phyloP scores from a whole-genome alignment of 108 stramenopile genomes.

The Pseudonitzschia delicatissima region DNA sequence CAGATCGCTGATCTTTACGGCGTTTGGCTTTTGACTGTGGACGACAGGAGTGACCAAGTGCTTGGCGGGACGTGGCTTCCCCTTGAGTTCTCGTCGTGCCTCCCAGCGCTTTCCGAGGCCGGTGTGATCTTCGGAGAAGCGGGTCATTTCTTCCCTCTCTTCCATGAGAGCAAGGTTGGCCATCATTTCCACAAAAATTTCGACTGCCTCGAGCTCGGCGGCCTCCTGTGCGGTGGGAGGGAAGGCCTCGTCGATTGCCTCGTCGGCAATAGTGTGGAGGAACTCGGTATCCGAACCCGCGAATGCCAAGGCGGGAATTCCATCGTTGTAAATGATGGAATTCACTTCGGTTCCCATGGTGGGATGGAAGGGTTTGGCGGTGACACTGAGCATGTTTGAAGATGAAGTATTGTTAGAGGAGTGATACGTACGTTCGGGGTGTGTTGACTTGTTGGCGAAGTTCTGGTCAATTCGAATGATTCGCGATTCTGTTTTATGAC shows the following conservation, averaged over 20 bases:
- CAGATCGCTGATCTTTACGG: conserved; percentile 12
- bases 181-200: conserved; percentile 47
- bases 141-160: conserved; percentile 46
- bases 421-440: neutral
- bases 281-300: conserved; percentile 26
- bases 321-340: conserved; percentile 34
- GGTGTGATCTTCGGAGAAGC: conserved; percentile 14
- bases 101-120: conserved; percentile 53
- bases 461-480: too few relatives aligned
- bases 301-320: conserved; percentile 18
- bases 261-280: conserved; percentile 42
- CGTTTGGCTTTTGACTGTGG: conserved; percentile 15
- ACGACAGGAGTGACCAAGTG: conserved; percentile 15
- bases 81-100: conserved; percentile 40
- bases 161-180: conserved; percentile 39
- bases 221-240: conserved; percentile 53
- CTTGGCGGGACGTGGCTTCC: conserved; percentile 30
- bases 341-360: conserved; percentile 26
- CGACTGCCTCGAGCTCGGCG: conserved; percentile 53
- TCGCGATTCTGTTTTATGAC: too few relatives aligned
- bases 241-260: conserved; percentile 50
- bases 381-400: conserved; percentile 14
- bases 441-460: too few relatives aligned
- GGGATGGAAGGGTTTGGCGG: conserved; percentile 32
- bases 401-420: too few relatives aligned